A percentile compares a stretch with the other conserved stretches of the same genome.
These are phyloP conservation scores for Paramecium sexaurelia DNA, from an alignment of 73 alveolate genomes.

Conservation along the genomic window DNA sequence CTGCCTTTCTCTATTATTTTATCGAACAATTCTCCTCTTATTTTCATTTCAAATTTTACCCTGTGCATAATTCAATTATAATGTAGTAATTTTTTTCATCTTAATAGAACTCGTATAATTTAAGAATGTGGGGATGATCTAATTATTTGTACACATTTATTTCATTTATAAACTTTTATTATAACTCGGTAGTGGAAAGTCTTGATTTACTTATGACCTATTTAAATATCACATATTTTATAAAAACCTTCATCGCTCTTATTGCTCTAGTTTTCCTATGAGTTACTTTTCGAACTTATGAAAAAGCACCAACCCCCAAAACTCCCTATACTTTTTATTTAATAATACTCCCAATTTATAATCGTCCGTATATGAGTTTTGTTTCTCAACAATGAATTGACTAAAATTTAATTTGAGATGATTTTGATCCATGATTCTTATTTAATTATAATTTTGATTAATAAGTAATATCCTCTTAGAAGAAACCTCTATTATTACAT, in stretches of 20 bases:
- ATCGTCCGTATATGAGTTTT: slow-evolving; percentile 61
- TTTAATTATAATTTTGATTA: not conserved
- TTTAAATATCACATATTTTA: not conserved
- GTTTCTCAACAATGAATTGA: slow-evolving; percentile 58
- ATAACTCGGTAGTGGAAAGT: slow-evolving; percentile 52
- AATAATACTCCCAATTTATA: slow-evolving; percentile 55
- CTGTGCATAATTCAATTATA: slow-evolving; percentile 72
- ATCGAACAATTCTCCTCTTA: slow-evolving; percentile 93
- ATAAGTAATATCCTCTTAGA: not conserved
- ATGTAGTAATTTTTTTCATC: slow-evolving; percentile 67
- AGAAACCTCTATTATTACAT: not conserved
- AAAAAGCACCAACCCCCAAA: slow-evolving; percentile 73
- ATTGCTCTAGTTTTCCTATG: slow-evolving; percentile 71
- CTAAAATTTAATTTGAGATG: slow-evolving; percentile 64
- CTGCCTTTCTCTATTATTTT: slow-evolving; percentile 87
- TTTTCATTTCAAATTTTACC: not conserved
- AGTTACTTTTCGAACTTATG: slow-evolving; percentile 68
- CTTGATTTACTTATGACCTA: slow-evolving; percentile 59
- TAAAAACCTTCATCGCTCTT: slow-evolving; percentile 66
- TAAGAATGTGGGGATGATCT: slow-evolving; percentile 76
- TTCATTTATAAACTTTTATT: slow-evolving; percentile 69
- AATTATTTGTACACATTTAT: slow-evolving; percentile 58
- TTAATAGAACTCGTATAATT: slow-evolving; percentile 66
- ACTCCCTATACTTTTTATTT: slow-evolving; percentile 10
- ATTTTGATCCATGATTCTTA: slow-evolving; percentile 37